phyloP scores from a whole-genome alignment of 1,284 basidiomycete species.

The Hemileia vastatrix region DNA sequence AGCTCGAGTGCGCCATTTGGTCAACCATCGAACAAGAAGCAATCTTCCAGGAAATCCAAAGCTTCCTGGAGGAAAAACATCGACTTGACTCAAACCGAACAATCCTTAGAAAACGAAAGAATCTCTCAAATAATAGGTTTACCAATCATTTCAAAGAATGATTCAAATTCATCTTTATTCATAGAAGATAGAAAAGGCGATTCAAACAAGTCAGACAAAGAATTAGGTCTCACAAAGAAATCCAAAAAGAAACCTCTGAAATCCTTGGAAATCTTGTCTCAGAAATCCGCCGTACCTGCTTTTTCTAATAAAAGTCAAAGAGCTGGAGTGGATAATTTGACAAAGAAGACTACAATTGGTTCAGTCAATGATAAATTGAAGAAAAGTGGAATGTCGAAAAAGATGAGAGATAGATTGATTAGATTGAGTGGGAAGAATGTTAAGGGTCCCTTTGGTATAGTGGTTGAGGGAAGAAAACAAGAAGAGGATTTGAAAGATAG shows the following conservation, averaged over 20 bases:
- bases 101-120: conserved; percentile 60
- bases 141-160: neutral
- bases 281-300: conserved; percentile 76
- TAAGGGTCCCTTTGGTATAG: neutral
- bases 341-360: too few species aligned
- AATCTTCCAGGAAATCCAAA: conserved; percentile 76
- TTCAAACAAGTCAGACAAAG: conserved; percentile 59
- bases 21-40: conserved; percentile 60
- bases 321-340: too few species aligned
- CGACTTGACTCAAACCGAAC: conserved; percentile 65
- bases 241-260: conserved; percentile 53
- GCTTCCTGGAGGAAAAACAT: conserved; percentile 87
- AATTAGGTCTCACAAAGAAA: conserved; percentile 49
- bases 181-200: conserved; percentile 48
- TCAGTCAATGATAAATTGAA: conserved; percentile 11
- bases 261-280: conserved; percentile 67
- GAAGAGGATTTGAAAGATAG: neutral
- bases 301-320: too few species aligned
- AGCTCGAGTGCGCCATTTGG: conserved; percentile 32
- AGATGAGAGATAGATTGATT: conserved; percentile 28
- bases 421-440: conserved; percentile 1
- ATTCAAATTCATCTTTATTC: conserved; percentile 19
- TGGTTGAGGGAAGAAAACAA: neutral
- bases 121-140: conserved; percentile 27
- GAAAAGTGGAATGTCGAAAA: conserved; percentile 29